A percentile compares a stretch with the other conserved stretches of the same genome.
phyloP scores from a whole-genome alignment of 2,329 filamentous ascomycete genomes.

The Ilyonectria destructans region DNA sequence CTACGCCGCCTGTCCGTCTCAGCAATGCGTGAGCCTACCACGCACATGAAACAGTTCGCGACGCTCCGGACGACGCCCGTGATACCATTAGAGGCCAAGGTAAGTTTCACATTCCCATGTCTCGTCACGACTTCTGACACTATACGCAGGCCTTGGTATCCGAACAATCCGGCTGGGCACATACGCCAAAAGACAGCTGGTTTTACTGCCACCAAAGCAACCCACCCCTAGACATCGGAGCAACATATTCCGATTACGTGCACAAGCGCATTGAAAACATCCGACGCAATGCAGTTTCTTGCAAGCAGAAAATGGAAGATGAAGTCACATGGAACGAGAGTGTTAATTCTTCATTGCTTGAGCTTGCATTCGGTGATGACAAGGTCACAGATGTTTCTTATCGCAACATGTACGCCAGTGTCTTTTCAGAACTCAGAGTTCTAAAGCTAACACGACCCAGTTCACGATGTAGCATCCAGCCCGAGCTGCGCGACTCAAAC shows the following conservation, averaged over 20 bases:
- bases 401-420: constrained; percentile 8
- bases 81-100: background rate
- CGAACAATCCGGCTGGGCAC: constrained; percentile 16
- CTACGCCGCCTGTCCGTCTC: constrained; percentile 1
- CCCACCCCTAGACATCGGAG: background rate
- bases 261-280: constrained; percentile 18
- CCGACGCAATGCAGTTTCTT: constrained; percentile 15
- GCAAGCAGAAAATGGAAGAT: constrained; percentile 19
- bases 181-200: constrained; percentile 27
- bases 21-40: background rate
- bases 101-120: background rate
- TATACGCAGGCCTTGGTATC: background rate
- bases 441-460: background rate
- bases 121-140: too few species aligned
- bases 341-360: constrained; percentile 22
- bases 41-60: constrained; percentile 4
- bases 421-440: background rate
- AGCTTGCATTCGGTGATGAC: constrained; percentile 4
- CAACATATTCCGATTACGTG: constrained; percentile 18
- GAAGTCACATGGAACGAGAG: constrained; percentile 25
- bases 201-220: constrained; percentile 2
- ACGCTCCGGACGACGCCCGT: background rate
- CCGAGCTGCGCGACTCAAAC: constrained; percentile 12
- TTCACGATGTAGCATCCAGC: constrained; percentile 14
- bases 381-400: constrained; percentile 11